These are phyloP conservation scores for Oenanthe javanica DNA, from an alignment of 140 eudicot genomes.

Conservation along the genomic window DNA sequence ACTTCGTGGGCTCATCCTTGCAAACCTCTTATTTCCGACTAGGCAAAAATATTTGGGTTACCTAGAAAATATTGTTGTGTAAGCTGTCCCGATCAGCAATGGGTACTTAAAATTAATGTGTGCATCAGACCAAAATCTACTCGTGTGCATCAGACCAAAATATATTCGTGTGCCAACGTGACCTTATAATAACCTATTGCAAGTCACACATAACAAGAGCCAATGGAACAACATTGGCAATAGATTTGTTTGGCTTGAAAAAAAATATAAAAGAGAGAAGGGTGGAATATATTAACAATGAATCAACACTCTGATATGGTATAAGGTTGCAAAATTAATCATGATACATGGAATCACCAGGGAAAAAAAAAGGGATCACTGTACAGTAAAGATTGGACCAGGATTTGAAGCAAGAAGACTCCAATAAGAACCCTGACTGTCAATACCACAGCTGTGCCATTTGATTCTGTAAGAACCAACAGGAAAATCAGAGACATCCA, in stretches of 20 bases:
- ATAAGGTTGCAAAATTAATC: not conserved
- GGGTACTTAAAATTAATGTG: too few species aligned
- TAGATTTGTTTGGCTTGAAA: not conserved
- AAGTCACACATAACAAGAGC: not conserved
- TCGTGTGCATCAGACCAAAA: too few species aligned
- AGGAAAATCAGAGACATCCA: slow-evolving; percentile 63
- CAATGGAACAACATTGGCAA: not conserved
- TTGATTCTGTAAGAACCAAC: slow-evolving; percentile 60
- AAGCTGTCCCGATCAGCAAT: too few species aligned
- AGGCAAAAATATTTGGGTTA: too few species aligned
- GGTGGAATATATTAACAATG: not conserved
- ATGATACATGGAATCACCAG: slow-evolving; percentile 7
- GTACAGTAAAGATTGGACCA: slow-evolving; percentile 48
- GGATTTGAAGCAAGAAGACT: slow-evolving; percentile 47
- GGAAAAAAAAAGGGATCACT: not conserved
- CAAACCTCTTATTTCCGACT: too few species aligned
- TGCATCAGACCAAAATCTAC: too few species aligned
- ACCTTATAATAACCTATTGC: too few species aligned
- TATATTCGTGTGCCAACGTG: too few species aligned
- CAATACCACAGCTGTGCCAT: slow-evolving; percentile 70
- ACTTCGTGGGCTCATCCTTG: too few species aligned
- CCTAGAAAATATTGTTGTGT: too few species aligned
- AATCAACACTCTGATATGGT: not conserved
- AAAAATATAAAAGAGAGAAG: not conserved
- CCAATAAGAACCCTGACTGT: slow-evolving; percentile 56